Evolutionary conservation across 441 rosid species (phyloP).

Genomic region (Isatis lusitanica): DNA sequence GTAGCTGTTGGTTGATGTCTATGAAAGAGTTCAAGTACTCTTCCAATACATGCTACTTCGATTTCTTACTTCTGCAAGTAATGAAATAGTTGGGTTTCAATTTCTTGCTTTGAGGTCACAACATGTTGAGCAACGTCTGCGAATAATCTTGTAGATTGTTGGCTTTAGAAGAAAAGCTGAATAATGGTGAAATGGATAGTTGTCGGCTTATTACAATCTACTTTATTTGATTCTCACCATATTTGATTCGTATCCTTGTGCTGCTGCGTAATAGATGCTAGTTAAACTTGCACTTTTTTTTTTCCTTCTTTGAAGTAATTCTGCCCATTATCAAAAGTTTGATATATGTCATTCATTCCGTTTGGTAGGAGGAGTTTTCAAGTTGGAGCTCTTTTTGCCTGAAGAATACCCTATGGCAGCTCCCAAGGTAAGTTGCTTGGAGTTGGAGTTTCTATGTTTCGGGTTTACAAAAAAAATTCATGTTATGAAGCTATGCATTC

Average conservation of each 20-base stretch:
- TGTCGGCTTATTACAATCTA: background rate
- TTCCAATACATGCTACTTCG: background rate
- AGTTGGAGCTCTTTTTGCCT: constrained; percentile 91
- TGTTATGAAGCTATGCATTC: background rate
- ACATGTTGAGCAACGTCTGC: background rate
- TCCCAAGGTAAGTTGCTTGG: constrained; percentile 63
- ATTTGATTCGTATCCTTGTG: constrained; percentile 3
- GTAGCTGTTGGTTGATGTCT: background rate
- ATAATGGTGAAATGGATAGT: background rate
- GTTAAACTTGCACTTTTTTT: background rate
- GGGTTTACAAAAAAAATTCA: background rate
- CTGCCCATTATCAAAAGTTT: background rate
- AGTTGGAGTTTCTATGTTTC: background rate
- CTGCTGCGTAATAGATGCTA: background rate
- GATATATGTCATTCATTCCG: background rate
- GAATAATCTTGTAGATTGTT: background rate
- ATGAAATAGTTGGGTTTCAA: background rate
- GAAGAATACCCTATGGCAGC: constrained; percentile 99
- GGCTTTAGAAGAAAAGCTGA: background rate
- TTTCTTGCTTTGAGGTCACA: background rate
- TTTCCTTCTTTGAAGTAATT: background rate
- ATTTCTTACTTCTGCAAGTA: background rate
- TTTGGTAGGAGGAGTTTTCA: constrained; percentile 84
- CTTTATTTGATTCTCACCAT: background rate
- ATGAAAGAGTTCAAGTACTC: background rate